Conservation (phyloP, 331 rosid genomes). For the Cucumis variabilis region DNA sequence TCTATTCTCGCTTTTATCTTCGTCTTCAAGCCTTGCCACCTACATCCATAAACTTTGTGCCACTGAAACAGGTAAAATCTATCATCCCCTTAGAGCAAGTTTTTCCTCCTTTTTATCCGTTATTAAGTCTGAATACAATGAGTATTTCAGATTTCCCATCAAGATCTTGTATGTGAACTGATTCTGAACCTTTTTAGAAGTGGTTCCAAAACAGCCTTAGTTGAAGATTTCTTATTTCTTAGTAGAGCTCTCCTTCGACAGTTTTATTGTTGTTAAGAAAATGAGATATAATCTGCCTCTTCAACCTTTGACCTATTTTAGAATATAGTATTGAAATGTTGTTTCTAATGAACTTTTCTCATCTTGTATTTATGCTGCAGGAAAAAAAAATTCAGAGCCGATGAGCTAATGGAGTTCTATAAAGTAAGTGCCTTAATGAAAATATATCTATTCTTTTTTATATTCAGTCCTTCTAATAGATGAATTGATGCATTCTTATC, state of each 20-base stretch:
- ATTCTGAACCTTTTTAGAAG: not conserved
- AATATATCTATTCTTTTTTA: not conserved
- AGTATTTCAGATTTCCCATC: constrained; percentile 11
- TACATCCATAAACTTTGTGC: constrained; percentile 73
- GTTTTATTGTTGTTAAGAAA: not conserved
- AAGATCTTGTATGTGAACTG: constrained; percentile 1
- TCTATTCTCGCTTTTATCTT: constrained; percentile 30
- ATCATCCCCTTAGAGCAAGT: not conserved
- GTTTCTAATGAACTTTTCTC: not conserved
- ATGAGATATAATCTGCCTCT: not conserved
- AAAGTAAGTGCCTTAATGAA: constrained; percentile 61
- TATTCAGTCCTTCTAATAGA: not conserved
- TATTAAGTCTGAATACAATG: not conserved
- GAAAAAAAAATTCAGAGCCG: constrained; percentile 81
- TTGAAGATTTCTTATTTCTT: not conserved
- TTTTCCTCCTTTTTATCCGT: not conserved
- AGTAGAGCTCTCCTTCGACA: not conserved
- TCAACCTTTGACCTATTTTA: not conserved
- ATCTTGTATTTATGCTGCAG: constrained; percentile 45
- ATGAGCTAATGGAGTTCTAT: constrained; percentile 91
- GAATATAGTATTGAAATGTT: not conserved
- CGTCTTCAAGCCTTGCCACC: constrained; percentile 86
- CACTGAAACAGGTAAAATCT: constrained; percentile 82
- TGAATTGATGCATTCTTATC: not conserved
- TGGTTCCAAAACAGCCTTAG: constrained; percentile 4